Evolutionary conservation across 805 yeast species (phyloP), one percentile per base, ranked within the genome.

Genomic region (Metschnikowia vanudenii): DNA sequence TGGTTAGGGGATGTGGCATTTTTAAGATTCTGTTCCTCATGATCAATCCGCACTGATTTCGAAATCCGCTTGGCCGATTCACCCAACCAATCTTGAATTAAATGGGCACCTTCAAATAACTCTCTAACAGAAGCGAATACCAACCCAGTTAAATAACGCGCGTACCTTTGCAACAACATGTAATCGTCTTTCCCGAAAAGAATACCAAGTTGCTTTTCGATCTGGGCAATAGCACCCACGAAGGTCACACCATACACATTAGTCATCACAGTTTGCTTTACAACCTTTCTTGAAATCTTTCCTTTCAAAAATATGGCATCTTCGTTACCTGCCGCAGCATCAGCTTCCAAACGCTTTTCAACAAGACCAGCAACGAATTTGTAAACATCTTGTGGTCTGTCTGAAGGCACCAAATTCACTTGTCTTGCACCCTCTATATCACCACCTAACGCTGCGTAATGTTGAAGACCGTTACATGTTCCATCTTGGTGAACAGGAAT

Each of bases 231-330:
- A 0, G 98, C 99, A 14, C 99, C 99, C 51, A 88, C 79, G 61
- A 79, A 89, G 0, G 99, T 92, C 11, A 92, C 99, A 58, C 99
- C 99, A 62, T 92, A 92, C 31, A 92, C 99, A 59, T 90, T 91
- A 0, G 99, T 92, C 99, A 92, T 92, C 20, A 92, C 98, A 0
- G 99, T 89, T 64, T 92, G 99, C 62, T 92, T 92, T 31, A 94
- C 96, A 38, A 94, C 84, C 62, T 92, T 92, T 57, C 99, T 79
- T 16, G 84, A 78, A 47, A 92, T 79, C 49, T 81, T 77, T 42
- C 83, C 86, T 46, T 76, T 71, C 34, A 86, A 67, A 29, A 69
- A 63, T n/a, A 60, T 47, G 1, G 91, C 92, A 45, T 67, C 65
- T 45, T 74, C 76, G 50, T 78, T 74, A 9, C 83, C 86, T 2